A percentile compares a stretch with the other conserved stretches of the same genome.
phyloP scores from a whole-genome alignment of 805 yeast species.

The Candida montana region DNA sequence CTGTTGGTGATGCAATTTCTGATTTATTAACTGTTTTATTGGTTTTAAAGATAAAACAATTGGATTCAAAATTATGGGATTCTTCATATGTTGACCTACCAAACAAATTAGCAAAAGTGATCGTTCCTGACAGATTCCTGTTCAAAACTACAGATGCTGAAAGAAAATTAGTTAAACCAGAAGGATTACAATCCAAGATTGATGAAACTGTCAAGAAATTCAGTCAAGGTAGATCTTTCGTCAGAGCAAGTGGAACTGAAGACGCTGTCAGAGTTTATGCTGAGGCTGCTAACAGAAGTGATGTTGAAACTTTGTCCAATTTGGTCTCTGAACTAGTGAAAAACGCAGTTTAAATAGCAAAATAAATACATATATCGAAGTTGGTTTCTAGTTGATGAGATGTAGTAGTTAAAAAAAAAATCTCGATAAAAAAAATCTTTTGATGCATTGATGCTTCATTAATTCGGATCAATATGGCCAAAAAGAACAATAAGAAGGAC shows the following conservation, averaged over 20 bases:
- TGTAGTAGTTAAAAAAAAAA: not conserved
- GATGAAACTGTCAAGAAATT: slow-evolving; percentile 57
- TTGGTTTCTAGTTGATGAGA: not conserved
- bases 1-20: slow-evolving; percentile 98
- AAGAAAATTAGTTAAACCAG: slow-evolving; percentile 70
- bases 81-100: slow-evolving; percentile 78
- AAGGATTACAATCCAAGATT: slow-evolving; percentile 68
- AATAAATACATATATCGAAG: no score
- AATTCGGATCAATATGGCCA: slow-evolving; percentile 55
- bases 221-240: slow-evolving; percentile 75
- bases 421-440: not conserved
- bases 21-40: slow-evolving; percentile 77
- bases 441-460: not conserved
- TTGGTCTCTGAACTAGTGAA: slow-evolving; percentile 35
- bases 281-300: slow-evolving; percentile 59
- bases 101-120: slow-evolving; percentile 72
- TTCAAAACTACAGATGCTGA: slow-evolving; percentile 91
- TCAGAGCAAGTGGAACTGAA: slow-evolving; percentile 96
- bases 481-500: slow-evolving; percentile 76
- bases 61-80: slow-evolving; percentile 72
- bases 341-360: slow-evolving; percentile 6
- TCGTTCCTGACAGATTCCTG: slow-evolving; percentile 72
- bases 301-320: slow-evolving; percentile 42
- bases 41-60: slow-evolving; percentile 49
- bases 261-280: slow-evolving; percentile 96